Evolutionary conservation across 2,329 filamentous ascomycete species (phyloP), one percentile per base, ranked within the genome.

Genomic region (Akanthomyces uredinophilus): DNA sequence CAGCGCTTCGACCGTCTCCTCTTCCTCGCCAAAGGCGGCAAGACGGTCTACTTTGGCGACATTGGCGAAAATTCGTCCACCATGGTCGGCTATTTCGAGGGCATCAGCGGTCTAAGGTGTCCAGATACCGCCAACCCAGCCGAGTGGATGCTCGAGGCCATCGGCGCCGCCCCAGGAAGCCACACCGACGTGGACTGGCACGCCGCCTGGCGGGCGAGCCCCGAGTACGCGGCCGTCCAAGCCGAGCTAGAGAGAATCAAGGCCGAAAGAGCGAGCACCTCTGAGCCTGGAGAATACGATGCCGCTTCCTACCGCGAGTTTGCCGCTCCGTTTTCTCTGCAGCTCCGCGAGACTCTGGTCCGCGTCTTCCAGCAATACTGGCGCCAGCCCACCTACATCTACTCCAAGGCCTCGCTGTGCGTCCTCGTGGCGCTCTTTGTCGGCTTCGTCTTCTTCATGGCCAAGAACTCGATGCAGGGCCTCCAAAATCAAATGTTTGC

Each of bases 331-430:
- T 91, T 95, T 71, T 70, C 66, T 41, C 70, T 79, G 10, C 92
- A 96, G 74, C 77, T 94, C 47, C 77, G 76, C 61, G 81, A 87
- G 70, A 89, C 91, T 62, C 82, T 85, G 22, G 73, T 82, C 66
- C 90, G 92, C 69, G 89, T 94, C 37, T 95, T 95, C 79, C 84
- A 92, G 71, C 92, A 96, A 73, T 96, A 95, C 82, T 96, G 92
- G 92, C 89, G 92, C 64, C 93, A 88, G 0, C 92, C 92, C 0
- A 83, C 87, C 4, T 96, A 96, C 78, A 92, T 96, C 74, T 96
- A 94, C 78, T 87, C 90, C 69, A 96, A 96, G 80, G 72, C 81
- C 0, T 78, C 82, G 1, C 86, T 96, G 22, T 91, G 87, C 71
- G 76, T 83, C 27, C 74, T 86, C n/a, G 77, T 83, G 41, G 77